A percentile compares a stretch with the other conserved stretches of the same genome.
Conservation (phyloP, 805 yeast species). For the Ogataea trehalophila region DNA sequence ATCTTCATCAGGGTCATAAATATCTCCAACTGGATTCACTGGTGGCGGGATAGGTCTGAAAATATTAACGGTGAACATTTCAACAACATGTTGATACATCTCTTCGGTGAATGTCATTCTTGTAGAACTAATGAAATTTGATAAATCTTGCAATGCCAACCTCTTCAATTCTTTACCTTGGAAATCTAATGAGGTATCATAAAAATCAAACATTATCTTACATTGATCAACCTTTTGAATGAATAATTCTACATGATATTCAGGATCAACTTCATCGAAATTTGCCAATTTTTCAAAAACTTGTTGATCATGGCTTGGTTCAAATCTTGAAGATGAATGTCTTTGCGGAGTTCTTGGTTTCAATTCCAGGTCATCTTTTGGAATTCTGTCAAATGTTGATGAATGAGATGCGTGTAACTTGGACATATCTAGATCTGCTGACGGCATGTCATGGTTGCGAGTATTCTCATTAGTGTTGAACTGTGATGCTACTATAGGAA, state of each 20-base stretch:
- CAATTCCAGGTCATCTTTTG: constrained; percentile 73
- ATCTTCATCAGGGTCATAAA: constrained; percentile 97
- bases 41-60: constrained; percentile 98
- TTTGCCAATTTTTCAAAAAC: constrained; percentile 71
- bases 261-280: constrained; percentile 78
- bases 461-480: neutral
- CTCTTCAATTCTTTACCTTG: constrained; percentile 91
- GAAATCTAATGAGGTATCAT: constrained; percentile 87
- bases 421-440: constrained; percentile 25
- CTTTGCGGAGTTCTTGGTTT: constrained; percentile 72
- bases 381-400: constrained; percentile 28
- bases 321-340: constrained; percentile 89
- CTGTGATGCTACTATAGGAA: constrained; percentile 5
- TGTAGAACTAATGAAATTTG: constrained; percentile 78
- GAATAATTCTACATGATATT: constrained; percentile 75
- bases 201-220: constrained; percentile 88
- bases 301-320: constrained; percentile 62
- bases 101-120: constrained; percentile 85
- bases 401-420: constrained; percentile 28
- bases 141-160: constrained; percentile 79
- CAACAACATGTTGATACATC: constrained; percentile 82
- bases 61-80: constrained; percentile 83
- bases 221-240: constrained; percentile 90
- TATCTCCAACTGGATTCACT: constrained; percentile 93
- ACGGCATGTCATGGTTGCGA: constrained; percentile 8